A percentile compares a stretch with the other conserved stretches of the same genome.
These are phyloP conservation scores for Trifolium pratense DNA, from an alignment of 306 rosid species.

Conservation along the genomic window DNA sequence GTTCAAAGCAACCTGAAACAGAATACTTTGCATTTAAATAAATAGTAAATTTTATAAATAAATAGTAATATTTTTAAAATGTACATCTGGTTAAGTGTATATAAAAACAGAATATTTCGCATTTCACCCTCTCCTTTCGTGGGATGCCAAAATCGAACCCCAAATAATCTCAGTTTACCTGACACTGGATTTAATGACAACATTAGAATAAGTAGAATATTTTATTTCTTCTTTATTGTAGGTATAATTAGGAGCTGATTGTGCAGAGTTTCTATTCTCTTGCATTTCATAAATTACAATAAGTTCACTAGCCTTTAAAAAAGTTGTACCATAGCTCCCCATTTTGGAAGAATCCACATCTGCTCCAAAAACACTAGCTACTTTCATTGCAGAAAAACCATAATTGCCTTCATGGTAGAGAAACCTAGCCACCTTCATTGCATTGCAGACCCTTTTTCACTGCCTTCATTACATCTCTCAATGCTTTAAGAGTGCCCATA, in stretches of 20 bases:
- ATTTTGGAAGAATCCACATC: too few relatives aligned
- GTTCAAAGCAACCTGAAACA: conserved; percentile 81
- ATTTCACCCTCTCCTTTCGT: conserved; percentile 10
- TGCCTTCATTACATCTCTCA: too few relatives aligned
- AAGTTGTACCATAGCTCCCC: too few relatives aligned
- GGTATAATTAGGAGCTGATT: background rate
- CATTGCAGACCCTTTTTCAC: too few relatives aligned
- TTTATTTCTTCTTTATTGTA: background rate
- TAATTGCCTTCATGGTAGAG: too few relatives aligned
- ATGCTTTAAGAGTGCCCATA: too few relatives aligned
- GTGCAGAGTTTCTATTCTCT: background rate
- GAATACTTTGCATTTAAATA: too few relatives aligned
- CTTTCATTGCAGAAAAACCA: too few relatives aligned
- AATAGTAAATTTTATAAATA: background rate
- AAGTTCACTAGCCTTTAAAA: background rate
- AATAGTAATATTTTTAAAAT: background rate
- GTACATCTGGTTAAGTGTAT: conserved; percentile 10
- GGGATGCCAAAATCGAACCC: conserved; percentile 11
- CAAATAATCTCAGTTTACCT: conserved; percentile 14
- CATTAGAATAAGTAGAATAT: background rate
- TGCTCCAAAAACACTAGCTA: too few relatives aligned
- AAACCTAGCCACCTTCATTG: too few relatives aligned
- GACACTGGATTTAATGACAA: conserved; percentile 1
- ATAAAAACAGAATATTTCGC: conserved; percentile 13
- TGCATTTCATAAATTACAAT: background rate